Base-by-base conservation (phyloP, 2,329 filamentous ascomycete genomes). In the Diaporthe sp. region DNA sequence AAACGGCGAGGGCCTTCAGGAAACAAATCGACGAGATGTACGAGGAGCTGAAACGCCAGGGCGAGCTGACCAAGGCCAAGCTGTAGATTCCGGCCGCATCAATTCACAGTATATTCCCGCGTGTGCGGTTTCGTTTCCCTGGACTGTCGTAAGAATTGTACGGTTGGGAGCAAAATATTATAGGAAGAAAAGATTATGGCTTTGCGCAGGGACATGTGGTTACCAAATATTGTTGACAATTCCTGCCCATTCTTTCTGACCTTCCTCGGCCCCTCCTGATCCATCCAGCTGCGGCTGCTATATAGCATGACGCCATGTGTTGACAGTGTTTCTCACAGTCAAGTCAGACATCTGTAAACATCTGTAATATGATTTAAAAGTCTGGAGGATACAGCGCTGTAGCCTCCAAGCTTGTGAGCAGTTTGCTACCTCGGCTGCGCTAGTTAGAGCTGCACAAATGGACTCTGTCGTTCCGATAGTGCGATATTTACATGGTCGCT, bases 1-100 rank as follows among this genome's bases (percentile, higher is more conserved):
- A 91, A 79, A 84, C 88, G 0, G 88, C 86, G 3, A 88, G 85
- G 84, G 87, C 86, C 2, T 92, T 87, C 83, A 85, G 86, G 74
- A 80, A 82, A 25, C 85, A 91, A 70, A 90, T 92, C 65, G 88
- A 89, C 74, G 84, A 84, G 72, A 87, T 92, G 89, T 92, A 92
- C 79, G 85, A 84, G 55, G 89, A 91, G 82, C 83, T 91, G 75
- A 86, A 85, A 70, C 84, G 84, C 31, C 80, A 84, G 71, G 80
- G 82, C 6, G 77, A 81, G 60, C 76, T 37, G 25, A 42, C 83
- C 73, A 87, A 85, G 82, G 83, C 87, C 39, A 89, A 86, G 84
- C 81, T 90, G 78, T 90, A 85, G n/a, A 55, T 39, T 49, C 2
- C 46, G 6, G 39, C 9, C 34, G 15, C 15, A 28, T 7, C 22